A percentile compares a stretch with the other conserved stretches of the same genome.
Conservation (phyloP, 257 asterid species). For the Ilex asprella region DNA sequence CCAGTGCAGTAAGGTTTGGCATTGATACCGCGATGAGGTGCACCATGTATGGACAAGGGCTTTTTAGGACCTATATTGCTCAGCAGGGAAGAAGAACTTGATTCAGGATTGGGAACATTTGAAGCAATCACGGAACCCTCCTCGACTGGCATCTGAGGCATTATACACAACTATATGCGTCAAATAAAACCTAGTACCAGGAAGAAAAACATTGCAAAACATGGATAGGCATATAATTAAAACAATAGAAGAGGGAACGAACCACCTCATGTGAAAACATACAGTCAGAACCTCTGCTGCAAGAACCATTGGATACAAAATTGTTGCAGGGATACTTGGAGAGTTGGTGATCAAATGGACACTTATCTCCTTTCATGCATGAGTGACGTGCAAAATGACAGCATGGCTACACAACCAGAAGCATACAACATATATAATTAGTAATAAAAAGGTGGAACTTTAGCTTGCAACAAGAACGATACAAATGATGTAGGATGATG, state of each 20-base stretch:
- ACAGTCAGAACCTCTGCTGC: conserved; percentile 78
- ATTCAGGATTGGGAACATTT: conserved; percentile 27
- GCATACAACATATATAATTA: neutral
- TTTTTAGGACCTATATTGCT: conserved; percentile 29
- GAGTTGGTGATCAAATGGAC: conserved; percentile 87
- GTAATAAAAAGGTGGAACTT: too few relatives aligned
- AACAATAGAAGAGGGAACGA: conserved; percentile 10
- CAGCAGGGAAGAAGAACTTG: conserved; percentile 27
- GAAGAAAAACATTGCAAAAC: neutral
- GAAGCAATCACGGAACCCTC: conserved; percentile 25
- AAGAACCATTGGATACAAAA: conserved; percentile 49
- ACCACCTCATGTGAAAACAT: conserved; percentile 82
- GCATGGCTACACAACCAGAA: conserved; percentile 65
- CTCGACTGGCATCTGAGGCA: conserved; percentile 38
- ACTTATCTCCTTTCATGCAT: conserved; percentile 96
- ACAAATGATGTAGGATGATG: too few relatives aligned
- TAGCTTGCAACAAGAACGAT: neutral
- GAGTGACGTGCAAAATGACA: conserved; percentile 75
- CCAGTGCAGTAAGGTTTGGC: conserved; percentile 22
- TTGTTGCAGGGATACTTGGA: conserved; percentile 84
- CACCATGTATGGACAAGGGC: conserved; percentile 18
- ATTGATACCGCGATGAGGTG: conserved; percentile 21
- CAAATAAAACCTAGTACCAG: conserved; percentile 7
- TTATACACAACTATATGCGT: conserved; percentile 6
- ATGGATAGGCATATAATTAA: conserved; percentile 4